Conservation (phyloP, 306 rosid species). For the Hippophae tibetana region DNA sequence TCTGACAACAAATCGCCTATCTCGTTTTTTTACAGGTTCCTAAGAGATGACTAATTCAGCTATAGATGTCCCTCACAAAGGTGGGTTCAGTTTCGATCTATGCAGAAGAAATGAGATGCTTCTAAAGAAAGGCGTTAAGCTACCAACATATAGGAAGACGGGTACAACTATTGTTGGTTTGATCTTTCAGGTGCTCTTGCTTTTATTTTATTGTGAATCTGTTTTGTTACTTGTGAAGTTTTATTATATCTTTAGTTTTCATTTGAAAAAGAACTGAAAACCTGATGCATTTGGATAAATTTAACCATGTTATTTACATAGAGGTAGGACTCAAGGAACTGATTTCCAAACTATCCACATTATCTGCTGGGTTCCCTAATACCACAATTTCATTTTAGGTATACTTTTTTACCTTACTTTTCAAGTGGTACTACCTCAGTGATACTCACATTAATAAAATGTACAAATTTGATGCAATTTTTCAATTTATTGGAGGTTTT, state of each 20-base stretch:
- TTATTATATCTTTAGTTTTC: not conserved
- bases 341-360: too few relatives aligned
- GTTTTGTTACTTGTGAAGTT: not conserved
- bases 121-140: constrained; percentile 48
- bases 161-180: constrained; percentile 92
- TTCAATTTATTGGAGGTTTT: too few relatives aligned
- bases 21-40: too few relatives aligned
- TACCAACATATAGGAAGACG: constrained; percentile 59
- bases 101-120: constrained; percentile 89
- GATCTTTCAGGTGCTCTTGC: constrained; percentile 47
- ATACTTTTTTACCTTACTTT: too few relatives aligned
- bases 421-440: too few relatives aligned
- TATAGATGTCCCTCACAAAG: constrained; percentile 68
- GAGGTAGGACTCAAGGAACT: too few relatives aligned
- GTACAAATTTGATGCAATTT: too few relatives aligned
- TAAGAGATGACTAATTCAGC: constrained; percentile 37
- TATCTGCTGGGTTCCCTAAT: too few relatives aligned
- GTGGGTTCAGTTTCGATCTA: constrained; percentile 83
- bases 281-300: not conserved
- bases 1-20: too few relatives aligned
- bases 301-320: too few relatives aligned
- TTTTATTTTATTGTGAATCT: not conserved
- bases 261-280: not conserved
- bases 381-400: too few relatives aligned
- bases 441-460: too few relatives aligned